Conservation (phyloP, 352 stramenopile genomes). For the Saprolegnia parasitica region DNA sequence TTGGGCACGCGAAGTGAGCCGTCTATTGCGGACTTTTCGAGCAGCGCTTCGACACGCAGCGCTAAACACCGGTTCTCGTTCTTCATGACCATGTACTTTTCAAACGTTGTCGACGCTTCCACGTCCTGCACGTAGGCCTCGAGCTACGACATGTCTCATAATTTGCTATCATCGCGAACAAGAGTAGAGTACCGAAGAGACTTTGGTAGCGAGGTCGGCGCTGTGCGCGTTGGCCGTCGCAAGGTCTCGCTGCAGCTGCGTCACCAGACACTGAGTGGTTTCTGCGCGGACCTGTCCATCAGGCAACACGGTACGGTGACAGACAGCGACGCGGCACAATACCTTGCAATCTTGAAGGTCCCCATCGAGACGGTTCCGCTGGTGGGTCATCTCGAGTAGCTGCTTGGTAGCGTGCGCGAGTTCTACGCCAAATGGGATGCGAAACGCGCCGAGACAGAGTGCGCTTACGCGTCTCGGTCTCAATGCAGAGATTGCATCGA, state of each 20-base stretch:
- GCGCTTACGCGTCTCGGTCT: not conserved
- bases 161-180: not conserved
- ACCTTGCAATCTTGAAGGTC: not conserved
- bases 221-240: not conserved
- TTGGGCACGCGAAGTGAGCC: not conserved
- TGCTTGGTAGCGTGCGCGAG: not conserved
- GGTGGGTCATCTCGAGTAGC: slow-evolving; percentile 7
- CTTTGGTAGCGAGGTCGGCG: not conserved
- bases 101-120: slow-evolving; percentile 19
- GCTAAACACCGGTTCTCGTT: slow-evolving; percentile 1
- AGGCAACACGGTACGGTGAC: not conserved
- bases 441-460: too few species aligned
- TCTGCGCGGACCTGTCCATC: not conserved
- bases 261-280: not conserved
- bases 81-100: slow-evolving; percentile 24
- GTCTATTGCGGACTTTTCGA: not conserved
- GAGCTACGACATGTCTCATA: not conserved
- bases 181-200: not conserved
- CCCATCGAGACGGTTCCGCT: slow-evolving; percentile 7
- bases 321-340: not conserved
- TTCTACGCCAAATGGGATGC: not conserved
- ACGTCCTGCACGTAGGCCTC: slow-evolving; percentile 20
- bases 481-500: not conserved
- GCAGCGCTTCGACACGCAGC: slow-evolving; percentile 3
- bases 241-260: not conserved